phyloP scores from a whole-genome alignment of 805 yeast genomes.

The Metschnikowia drakensbergensis region DNA sequence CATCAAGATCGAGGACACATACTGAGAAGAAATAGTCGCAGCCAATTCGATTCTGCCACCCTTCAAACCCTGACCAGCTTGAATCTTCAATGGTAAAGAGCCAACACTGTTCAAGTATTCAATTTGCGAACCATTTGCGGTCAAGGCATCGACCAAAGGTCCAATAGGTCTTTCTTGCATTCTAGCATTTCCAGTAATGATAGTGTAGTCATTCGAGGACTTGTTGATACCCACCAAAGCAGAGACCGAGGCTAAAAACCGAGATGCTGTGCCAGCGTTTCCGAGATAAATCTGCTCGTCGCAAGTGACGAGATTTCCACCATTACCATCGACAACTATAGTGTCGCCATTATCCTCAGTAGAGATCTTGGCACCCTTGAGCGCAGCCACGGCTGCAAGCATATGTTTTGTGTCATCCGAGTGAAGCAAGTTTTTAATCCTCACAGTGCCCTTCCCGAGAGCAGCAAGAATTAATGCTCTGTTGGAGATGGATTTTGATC shows the following conservation, averaged over 20 bases:
- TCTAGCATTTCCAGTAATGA: conserved; percentile 89
- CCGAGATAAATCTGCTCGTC: conserved; percentile 78
- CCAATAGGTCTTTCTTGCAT: conserved; percentile 98
- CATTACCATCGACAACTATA: conserved; percentile 77
- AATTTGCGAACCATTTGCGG: conserved; percentile 71
- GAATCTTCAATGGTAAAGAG: conserved; percentile 76
- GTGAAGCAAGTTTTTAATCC: conserved; percentile 79
- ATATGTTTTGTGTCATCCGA: conserved; percentile 96
- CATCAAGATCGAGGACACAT: conserved; percentile 93
- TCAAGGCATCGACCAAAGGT: conserved; percentile 88
- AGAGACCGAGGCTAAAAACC: conserved; percentile 90
- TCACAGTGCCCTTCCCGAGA: conserved; percentile 79
- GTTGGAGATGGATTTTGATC: conserved; percentile 94
- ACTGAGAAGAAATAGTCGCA: conserved; percentile 96
- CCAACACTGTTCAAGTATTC: conserved; percentile 71
- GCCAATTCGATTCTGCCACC: conserved; percentile 94
- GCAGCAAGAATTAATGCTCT: conserved; percentile 93
- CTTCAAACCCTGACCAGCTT: conserved; percentile 64
- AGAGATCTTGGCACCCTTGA: conserved; percentile 76
- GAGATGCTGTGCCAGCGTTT: conserved; percentile 96
- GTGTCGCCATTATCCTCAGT: conserved; percentile 92
- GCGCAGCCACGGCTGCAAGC: conserved; percentile 77
- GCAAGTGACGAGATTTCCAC: conserved; percentile 68
- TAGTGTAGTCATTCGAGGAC: conserved; percentile 41
- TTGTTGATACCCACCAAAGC: conserved; percentile 59